Percentiles rank a stretch among this genome's conserved stretches.
Evolutionary conservation across 306 rosid genomes (phyloP).

Genomic region (Gastrolobium villosum): DNA sequence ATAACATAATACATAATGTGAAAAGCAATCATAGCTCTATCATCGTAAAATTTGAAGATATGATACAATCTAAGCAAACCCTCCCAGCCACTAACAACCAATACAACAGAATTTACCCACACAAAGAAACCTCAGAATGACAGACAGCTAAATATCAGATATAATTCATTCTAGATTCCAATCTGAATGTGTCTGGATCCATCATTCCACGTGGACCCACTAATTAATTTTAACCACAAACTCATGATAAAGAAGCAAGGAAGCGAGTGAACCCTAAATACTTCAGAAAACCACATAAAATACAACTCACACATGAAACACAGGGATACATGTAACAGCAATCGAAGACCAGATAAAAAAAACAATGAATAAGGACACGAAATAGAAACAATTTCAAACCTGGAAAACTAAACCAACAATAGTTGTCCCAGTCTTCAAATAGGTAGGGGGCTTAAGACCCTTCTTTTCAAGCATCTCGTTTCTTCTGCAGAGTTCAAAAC

Average conservation of each 20-base stretch:
- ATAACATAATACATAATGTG: neutral
- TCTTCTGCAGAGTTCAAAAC: slow-evolving; percentile 89
- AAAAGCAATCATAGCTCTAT: neutral
- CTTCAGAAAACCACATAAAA: neutral
- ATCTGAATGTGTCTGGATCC: slow-evolving; percentile 3
- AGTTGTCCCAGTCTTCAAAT: slow-evolving; percentile 89
- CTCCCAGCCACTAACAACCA: slow-evolving; percentile 10
- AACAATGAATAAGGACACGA: neutral
- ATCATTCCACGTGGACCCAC: neutral
- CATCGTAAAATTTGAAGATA: slow-evolving; percentile 14
- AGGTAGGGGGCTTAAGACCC: slow-evolving; percentile 70
- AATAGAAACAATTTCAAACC: slow-evolving; percentile 51
- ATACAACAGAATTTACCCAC: neutral
- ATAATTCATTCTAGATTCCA: slow-evolving; percentile 13
- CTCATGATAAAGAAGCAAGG: neutral
- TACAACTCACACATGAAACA: too few species aligned
- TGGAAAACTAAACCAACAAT: slow-evolving; percentile 85
- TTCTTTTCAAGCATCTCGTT: slow-evolving; percentile 84
- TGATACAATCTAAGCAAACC: neutral
- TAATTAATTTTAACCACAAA: neutral
- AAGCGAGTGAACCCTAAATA: neutral
- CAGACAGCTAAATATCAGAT: neutral
- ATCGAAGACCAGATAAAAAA: neutral
- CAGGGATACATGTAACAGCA: neutral
- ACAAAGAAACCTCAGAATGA: neutral